Conservation (phyloP, 2,329 filamentous ascomycete genomes). For the Aspergillus ochraceoroseus region DNA sequence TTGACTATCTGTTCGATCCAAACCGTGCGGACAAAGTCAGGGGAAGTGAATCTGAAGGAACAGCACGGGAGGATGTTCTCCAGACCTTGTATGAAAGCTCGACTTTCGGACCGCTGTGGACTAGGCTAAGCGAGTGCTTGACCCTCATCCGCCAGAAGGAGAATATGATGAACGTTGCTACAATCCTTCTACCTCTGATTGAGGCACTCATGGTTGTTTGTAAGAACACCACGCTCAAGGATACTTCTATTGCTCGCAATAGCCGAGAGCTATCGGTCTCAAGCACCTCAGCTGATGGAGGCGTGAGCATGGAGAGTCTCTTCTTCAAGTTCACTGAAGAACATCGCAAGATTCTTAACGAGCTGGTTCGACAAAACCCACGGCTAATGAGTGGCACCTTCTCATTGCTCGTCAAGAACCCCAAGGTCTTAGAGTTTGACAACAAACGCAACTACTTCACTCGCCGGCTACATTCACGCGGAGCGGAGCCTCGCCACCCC, state of each 20-base stretch:
- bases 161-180: slow-evolving; percentile 95
- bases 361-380: slow-evolving; percentile 92
- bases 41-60: slow-evolving; percentile 49
- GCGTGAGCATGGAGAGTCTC: slow-evolving; percentile 67
- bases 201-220: slow-evolving; percentile 98
- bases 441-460: slow-evolving; percentile 99
- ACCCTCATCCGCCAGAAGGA: slow-evolving; percentile 83
- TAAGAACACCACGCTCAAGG: slow-evolving; percentile 86
- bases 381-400: slow-evolving; percentile 99
- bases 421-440: slow-evolving; percentile 97
- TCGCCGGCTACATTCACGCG: slow-evolving; percentile 76
- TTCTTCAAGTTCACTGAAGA: slow-evolving; percentile 99
- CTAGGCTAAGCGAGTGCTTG: slow-evolving; percentile 82
- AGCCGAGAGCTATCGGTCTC: slow-evolving; percentile 66
- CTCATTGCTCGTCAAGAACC: slow-evolving; percentile 92
- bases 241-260: slow-evolving; percentile 51
- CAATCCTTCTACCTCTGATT: slow-evolving; percentile 87
- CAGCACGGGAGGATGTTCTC: slow-evolving; percentile 78
- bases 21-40: slow-evolving; percentile 58
- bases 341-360: slow-evolving; percentile 94
- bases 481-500: slow-evolving; percentile 64
- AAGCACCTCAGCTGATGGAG: slow-evolving; percentile 71
- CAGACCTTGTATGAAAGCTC: slow-evolving; percentile 84
- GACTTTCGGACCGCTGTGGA: slow-evolving; percentile 87
- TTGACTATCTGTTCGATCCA: slow-evolving; percentile 91